Evolutionary conservation across 1,284 basidiomycete species (phyloP).

Genomic region (Neolentinus lepideus): DNA sequence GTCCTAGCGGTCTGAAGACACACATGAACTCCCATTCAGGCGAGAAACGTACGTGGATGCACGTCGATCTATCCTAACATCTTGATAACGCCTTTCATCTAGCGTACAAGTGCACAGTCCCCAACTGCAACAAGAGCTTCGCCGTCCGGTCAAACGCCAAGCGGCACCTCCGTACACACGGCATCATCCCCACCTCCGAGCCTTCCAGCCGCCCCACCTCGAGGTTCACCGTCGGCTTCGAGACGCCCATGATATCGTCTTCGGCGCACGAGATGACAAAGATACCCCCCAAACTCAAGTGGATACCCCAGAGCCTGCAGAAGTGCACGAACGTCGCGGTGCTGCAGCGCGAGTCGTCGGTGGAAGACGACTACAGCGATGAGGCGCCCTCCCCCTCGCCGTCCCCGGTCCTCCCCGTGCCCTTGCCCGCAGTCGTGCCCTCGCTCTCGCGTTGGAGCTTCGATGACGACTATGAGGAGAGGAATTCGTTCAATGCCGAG

Average conservation of each 20-base stretch:
- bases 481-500: slow-evolving; percentile 15
- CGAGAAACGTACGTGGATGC: slow-evolving; percentile 44
- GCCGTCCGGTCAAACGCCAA: slow-evolving; percentile 60
- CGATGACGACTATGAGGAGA: slow-evolving; percentile 14
- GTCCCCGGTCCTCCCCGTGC: slow-evolving; percentile 5
- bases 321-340: slow-evolving; percentile 23
- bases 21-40: slow-evolving; percentile 71
- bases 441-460: slow-evolving; percentile 13
- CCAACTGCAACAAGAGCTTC: slow-evolving; percentile 49
- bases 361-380: slow-evolving; percentile 22
- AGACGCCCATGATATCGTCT: slow-evolving; percentile 34
- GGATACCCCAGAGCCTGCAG: slow-evolving; percentile 33
- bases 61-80: neutral
- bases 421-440: slow-evolving; percentile 19
- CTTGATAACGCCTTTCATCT: slow-evolving; percentile 6
- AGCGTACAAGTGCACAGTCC: slow-evolving; percentile 52
- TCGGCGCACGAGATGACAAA: slow-evolving; percentile 32
- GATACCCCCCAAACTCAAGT: slow-evolving; percentile 33
- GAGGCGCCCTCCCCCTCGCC: neutral
- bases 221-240: slow-evolving; percentile 35
- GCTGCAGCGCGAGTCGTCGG: slow-evolving; percentile 18
- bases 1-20: slow-evolving; percentile 60
- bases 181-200: slow-evolving; percentile 26
- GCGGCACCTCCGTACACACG: slow-evolving; percentile 52
- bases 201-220: slow-evolving; percentile 21